phyloP scores from a whole-genome alignment of 495 filamentous ascomycete genomes.

The Sphaerosporella brunnea region DNA sequence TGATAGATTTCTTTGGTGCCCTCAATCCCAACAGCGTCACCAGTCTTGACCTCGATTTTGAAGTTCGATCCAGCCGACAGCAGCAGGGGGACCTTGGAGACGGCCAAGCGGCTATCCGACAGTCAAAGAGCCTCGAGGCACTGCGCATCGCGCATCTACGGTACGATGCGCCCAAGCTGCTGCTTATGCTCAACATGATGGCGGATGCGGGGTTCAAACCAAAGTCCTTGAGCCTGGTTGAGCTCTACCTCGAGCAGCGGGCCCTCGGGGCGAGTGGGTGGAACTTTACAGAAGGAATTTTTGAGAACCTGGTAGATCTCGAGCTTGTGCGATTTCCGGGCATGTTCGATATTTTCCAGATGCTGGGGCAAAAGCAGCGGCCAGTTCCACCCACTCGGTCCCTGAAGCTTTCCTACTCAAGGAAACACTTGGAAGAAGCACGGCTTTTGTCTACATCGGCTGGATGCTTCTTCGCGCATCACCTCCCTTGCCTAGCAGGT shows the following conservation, averaged over 20 bases:
- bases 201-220: conserved; percentile 18
- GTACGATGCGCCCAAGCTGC: conserved; percentile 14
- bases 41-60: conserved; percentile 21
- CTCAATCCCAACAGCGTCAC: conserved; percentile 21
- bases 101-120: conserved; percentile 11
- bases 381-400: conserved; percentile 3
- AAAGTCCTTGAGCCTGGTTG: conserved; percentile 14
- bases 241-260: conserved; percentile 7
- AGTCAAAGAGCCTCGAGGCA: conserved; percentile 17
- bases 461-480: conserved; percentile 7
- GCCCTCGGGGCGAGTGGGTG: conserved; percentile 8
- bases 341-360: conserved; percentile 12
- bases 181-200: conserved; percentile 19
- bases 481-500: conserved; percentile 11
- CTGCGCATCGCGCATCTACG: conserved; percentile 17
- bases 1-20: conserved; percentile 18
- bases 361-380: neutral
- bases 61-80: conserved; percentile 19
- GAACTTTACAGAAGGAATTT: conserved; percentile 9
- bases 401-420: conserved; percentile 18
- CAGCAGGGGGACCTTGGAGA: conserved; percentile 14
- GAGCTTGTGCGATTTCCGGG: conserved; percentile 11
- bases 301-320: conserved; percentile 10
- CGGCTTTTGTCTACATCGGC: neutral
- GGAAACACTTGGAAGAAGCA: conserved; percentile 9